These are phyloP conservation scores for Nyssa sinensis DNA, from an alignment of 148 eudicot genomes.

Conservation along the genomic window DNA sequence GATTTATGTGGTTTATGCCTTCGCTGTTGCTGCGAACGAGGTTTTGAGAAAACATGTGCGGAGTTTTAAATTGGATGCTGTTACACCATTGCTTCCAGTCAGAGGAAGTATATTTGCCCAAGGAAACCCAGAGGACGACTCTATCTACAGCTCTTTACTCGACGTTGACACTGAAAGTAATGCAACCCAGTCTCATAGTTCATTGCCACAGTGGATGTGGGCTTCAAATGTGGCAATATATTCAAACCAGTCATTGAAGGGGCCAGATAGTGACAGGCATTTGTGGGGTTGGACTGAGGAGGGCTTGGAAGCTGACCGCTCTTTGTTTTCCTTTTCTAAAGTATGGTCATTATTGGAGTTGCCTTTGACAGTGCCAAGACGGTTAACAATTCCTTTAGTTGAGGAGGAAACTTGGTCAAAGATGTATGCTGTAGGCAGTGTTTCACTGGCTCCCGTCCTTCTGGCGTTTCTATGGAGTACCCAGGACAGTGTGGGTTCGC, in stretches of 20 bases:
- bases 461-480: constrained; percentile 61
- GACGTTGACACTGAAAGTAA: constrained; percentile 64
- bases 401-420: constrained; percentile 88
- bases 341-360: constrained; percentile 62
- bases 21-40: constrained; percentile 82
- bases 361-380: constrained; percentile 76
- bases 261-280: constrained; percentile 59
- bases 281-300: constrained; percentile 97
- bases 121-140: constrained; percentile 50
- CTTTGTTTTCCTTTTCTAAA: constrained; percentile 51
- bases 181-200: constrained; percentile 45
- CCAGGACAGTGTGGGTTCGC: constrained; percentile 39
- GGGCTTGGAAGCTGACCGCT: constrained; percentile 31
- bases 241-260: constrained; percentile 56
- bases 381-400: constrained; percentile 79
- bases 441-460: constrained; percentile 70
- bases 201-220: constrained; percentile 99
- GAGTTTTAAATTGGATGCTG: constrained; percentile 61
- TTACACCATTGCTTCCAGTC: constrained; percentile 87
- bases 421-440: constrained; percentile 75
- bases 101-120: constrained; percentile 59
- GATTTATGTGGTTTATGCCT: constrained; percentile 67
- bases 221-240: constrained; percentile 97
- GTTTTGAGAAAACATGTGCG: constrained; percentile 61
- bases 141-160: constrained; percentile 57